Conservation (phyloP, 2,329 filamentous ascomycete genomes). For the Daldinia sp. region DNA sequence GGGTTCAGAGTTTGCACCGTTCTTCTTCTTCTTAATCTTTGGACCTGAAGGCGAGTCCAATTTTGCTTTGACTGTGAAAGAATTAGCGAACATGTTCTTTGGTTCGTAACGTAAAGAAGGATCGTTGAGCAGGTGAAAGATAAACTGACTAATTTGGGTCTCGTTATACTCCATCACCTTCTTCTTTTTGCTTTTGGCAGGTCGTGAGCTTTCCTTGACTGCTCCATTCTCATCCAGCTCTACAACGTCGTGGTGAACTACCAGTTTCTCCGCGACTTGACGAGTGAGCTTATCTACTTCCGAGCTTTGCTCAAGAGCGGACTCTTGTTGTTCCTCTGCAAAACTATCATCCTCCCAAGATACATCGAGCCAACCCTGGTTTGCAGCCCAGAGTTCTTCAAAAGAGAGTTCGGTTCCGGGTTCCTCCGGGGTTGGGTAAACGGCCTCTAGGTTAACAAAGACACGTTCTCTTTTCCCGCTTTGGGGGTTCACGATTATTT, state of each 20-base stretch:
- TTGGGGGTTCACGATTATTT: slow-evolving; percentile 82
- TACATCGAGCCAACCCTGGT: slow-evolving; percentile 72
- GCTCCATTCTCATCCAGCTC: slow-evolving; percentile 68
- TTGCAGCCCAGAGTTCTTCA: slow-evolving; percentile 85
- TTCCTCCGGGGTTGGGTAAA: slow-evolving; percentile 81
- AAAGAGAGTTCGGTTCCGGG: slow-evolving; percentile 83
- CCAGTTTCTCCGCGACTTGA: slow-evolving; percentile 50
- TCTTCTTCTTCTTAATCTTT: slow-evolving; percentile 83
- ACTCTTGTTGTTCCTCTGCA: slow-evolving; percentile 33
- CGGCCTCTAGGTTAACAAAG: slow-evolving; percentile 82
- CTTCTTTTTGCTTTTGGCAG: slow-evolving; percentile 70
- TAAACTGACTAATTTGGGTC: slow-evolving; percentile 83
- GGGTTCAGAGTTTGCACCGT: slow-evolving; percentile 70
- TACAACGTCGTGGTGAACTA: slow-evolving; percentile 55
- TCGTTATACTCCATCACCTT: slow-evolving; percentile 88
- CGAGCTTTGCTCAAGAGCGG: slow-evolving; percentile 33
- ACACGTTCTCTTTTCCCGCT: slow-evolving; percentile 86
- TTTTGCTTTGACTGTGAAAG: slow-evolving; percentile 81
- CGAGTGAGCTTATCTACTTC: slow-evolving; percentile 43
- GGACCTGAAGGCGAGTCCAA: slow-evolving; percentile 87
- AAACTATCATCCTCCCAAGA: slow-evolving; percentile 60
- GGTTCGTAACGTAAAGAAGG: not conserved
- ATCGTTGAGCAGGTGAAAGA: not conserved
- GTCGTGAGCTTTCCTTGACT: slow-evolving; percentile 54
- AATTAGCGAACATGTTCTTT: slow-evolving; percentile 43